These are phyloP conservation scores for Clarireedia homoeocarpa DNA, from an alignment of 2,329 filamentous ascomycete genomes.

Conservation along the genomic window DNA sequence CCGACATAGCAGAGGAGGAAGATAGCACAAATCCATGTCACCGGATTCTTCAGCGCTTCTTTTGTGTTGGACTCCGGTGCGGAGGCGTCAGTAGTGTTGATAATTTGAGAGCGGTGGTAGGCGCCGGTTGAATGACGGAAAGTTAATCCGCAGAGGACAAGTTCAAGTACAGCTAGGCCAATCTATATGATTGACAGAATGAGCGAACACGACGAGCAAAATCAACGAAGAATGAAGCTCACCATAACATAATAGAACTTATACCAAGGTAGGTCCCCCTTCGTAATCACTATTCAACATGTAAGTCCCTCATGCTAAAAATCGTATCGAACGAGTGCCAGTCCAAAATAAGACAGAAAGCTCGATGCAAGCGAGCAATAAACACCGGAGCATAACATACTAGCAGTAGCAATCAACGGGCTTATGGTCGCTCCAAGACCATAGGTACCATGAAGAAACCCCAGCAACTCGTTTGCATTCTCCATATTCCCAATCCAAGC, in stretches of 20 bases:
- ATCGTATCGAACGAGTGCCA: background rate
- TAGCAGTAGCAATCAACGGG: slow-evolving; percentile 33
- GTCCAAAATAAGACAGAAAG: background rate
- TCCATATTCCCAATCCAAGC: slow-evolving; percentile 60
- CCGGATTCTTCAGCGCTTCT: slow-evolving; percentile 34
- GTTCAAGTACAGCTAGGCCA: slow-evolving; percentile 47
- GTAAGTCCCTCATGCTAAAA: slow-evolving; percentile 36
- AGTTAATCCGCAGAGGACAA: slow-evolving; percentile 40
- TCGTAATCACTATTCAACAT: slow-evolving; percentile 65
- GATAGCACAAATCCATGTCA: slow-evolving; percentile 59
- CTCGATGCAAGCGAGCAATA: background rate
- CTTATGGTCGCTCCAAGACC: slow-evolving; percentile 62
- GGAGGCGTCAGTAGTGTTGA: slow-evolving; percentile 36
- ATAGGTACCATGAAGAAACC: slow-evolving; percentile 65
- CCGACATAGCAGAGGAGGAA: slow-evolving; percentile 77
- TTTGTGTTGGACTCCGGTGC: slow-evolving; percentile 16
- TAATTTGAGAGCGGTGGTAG: slow-evolving; percentile 42
- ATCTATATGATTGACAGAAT: slow-evolving; percentile 31
- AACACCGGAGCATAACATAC: background rate
- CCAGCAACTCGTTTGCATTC: slow-evolving; percentile 61
- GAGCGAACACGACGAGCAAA: background rate
- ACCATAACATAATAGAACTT: slow-evolving; percentile 72
- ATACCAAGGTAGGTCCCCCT: slow-evolving; percentile 56
- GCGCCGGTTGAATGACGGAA: slow-evolving; percentile 57
- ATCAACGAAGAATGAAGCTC: slow-evolving; percentile 18